Percentiles rank a stretch among this genome's conserved stretches.
Evolutionary conservation across 2,329 filamentous ascomycete genomes (phyloP).

Genomic region (Exophiala viscosa): DNA sequence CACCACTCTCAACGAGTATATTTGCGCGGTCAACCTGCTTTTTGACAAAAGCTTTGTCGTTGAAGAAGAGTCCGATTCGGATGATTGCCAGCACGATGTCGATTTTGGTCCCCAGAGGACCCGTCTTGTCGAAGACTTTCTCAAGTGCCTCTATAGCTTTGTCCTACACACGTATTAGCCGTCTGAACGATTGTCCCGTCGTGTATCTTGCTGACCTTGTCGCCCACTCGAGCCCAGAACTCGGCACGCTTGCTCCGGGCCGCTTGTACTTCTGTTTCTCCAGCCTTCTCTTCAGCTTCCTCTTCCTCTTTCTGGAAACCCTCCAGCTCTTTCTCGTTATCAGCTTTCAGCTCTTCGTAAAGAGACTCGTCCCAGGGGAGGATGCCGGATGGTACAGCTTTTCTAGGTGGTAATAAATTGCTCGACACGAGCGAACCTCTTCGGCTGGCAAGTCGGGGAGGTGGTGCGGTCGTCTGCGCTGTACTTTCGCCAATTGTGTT

Average conservation of each 20-base stretch:
- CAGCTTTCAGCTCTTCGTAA: constrained; percentile 71
- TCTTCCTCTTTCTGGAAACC: constrained; percentile 81
- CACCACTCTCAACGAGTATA: constrained; percentile 85
- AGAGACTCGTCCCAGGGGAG: constrained; percentile 88
- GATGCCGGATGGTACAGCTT: constrained; percentile 60
- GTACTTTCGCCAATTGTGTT: constrained; percentile 68
- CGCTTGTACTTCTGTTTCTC: constrained; percentile 90
- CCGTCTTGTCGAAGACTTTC: constrained; percentile 93
- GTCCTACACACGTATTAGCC: constrained; percentile 57
- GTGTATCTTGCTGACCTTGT: constrained; percentile 64
- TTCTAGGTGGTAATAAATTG: constrained; percentile 68
- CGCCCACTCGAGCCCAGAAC: constrained; percentile 90
- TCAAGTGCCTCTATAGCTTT: constrained; percentile 91
- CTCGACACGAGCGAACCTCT: constrained; percentile 64
- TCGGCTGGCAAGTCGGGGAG: constrained; percentile 40
- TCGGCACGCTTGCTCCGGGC: constrained; percentile 93
- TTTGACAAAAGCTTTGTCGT: constrained; percentile 86
- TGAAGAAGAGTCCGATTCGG: constrained; percentile 92
- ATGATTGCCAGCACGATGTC: constrained; percentile 95
- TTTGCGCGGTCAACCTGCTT: constrained; percentile 89
- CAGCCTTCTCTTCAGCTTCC: constrained; percentile 91
- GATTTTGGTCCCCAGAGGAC: constrained; percentile 93
- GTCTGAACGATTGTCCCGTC: background rate
- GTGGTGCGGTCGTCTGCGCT: constrained; percentile 46
- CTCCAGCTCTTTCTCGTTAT: constrained; percentile 75